Percentiles rank a stretch among this genome's conserved stretches.
phyloP scores from a whole-genome alignment of 208 protist genomes.

The Trypanosoma rangeli region DNA sequence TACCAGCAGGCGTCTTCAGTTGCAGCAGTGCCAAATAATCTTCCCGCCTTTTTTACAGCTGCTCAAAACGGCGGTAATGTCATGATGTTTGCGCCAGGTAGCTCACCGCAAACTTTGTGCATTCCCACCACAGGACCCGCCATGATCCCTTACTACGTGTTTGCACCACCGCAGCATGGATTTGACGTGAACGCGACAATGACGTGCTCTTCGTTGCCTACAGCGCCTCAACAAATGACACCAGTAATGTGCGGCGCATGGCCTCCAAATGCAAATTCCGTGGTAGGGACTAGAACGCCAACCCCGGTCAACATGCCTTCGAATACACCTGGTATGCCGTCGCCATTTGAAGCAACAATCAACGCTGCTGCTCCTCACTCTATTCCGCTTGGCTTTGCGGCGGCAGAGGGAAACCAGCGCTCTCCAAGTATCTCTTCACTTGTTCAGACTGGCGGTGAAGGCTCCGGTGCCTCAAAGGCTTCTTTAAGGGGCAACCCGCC shows the following conservation, averaged over 20 bases:
- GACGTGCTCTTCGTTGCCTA: conserved; percentile 14
- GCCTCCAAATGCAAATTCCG: conserved; percentile 4
- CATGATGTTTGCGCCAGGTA: conserved; percentile 26
- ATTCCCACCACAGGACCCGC: not conserved
- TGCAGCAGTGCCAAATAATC: conserved; percentile 15
- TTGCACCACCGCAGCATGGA: conserved; percentile 15
- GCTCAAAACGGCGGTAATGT: conserved; percentile 16
- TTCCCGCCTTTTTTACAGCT: conserved; percentile 35
- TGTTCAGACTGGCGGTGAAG: not conserved
- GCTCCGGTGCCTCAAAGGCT: not conserved
- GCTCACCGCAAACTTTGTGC: conserved; percentile 19
- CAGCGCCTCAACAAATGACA: conserved; percentile 18
- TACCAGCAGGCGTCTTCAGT: conserved; percentile 17
- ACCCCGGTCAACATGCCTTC: not conserved
- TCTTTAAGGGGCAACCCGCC: conserved; percentile 17
- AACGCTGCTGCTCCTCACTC: not conserved
- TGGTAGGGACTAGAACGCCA: conserved; percentile 15
- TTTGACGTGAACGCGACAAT: conserved; percentile 23
- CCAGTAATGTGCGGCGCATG: conserved; percentile 16
- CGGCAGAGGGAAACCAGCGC: not conserved
- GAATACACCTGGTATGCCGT: not conserved
- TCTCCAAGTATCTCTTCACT: not conserved
- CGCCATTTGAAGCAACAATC: not conserved
- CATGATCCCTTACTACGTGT: conserved; percentile 20
- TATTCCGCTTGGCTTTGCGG: conserved; percentile 1